These are phyloP conservation scores for Gossypium ekmanianum DNA, from an alignment of 345 rosid genomes.

Conservation along the genomic window DNA sequence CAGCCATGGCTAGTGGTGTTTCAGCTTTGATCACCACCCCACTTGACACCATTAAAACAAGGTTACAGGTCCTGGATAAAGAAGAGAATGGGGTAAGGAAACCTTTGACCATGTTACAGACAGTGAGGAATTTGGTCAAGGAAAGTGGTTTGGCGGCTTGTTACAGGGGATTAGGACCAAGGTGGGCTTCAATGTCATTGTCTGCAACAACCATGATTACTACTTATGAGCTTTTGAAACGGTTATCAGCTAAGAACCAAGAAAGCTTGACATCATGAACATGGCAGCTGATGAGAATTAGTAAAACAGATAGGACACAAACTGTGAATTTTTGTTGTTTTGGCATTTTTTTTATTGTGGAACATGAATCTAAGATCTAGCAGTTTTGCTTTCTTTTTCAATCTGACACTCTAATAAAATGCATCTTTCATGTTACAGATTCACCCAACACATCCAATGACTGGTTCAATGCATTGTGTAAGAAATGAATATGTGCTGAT, in stretches of 20 bases:
- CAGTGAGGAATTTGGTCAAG: slow-evolving; percentile 49
- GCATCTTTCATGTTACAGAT: too few species aligned
- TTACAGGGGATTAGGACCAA: slow-evolving; percentile 85
- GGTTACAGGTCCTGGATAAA: slow-evolving; percentile 74
- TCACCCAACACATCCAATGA: too few species aligned
- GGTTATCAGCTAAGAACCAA: slow-evolving; percentile 61
- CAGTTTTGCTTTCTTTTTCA: too few species aligned
- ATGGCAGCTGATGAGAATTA: not conserved
- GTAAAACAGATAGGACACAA: too few species aligned
- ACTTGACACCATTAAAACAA: slow-evolving; percentile 75
- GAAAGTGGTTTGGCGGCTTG: slow-evolving; percentile 84
- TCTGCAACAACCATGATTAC: slow-evolving; percentile 90
- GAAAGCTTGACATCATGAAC: slow-evolving; percentile 16
- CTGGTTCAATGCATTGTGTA: too few species aligned
- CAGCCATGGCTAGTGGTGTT: slow-evolving; percentile 77
- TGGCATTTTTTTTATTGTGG: too few species aligned
- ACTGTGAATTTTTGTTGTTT: too few species aligned
- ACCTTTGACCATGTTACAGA: slow-evolving; percentile 57
- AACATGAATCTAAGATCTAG: too few species aligned
- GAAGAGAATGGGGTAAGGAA: slow-evolving; percentile 61
- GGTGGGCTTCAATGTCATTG: slow-evolving; percentile 92
- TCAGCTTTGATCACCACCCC: slow-evolving; percentile 84
- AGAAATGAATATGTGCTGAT: too few species aligned
- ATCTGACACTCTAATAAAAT: too few species aligned
- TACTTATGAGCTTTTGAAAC: slow-evolving; percentile 79